Percentiles rank a stretch among this genome's conserved stretches.
phyloP scores from a whole-genome alignment of 2,329 filamentous ascomycete species.

The Rugonectria rugulosa region DNA sequence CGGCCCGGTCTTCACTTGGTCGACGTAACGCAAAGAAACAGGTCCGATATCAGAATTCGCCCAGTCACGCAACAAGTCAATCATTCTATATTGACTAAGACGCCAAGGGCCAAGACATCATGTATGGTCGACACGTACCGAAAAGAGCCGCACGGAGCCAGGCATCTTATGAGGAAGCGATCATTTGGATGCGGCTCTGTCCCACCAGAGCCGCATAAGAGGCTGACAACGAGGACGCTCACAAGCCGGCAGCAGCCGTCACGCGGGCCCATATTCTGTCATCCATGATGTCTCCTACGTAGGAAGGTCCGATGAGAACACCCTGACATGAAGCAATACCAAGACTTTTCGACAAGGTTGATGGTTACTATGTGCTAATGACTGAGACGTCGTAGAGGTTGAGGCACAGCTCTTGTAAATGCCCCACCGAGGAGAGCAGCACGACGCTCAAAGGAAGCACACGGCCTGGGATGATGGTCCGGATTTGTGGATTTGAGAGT shows the following conservation, averaged over 20 bases:
- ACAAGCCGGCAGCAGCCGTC: not conserved
- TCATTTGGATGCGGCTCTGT: not conserved
- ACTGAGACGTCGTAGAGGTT: conserved; percentile 24
- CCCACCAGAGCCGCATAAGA: not conserved
- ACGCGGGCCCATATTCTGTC: too few species aligned
- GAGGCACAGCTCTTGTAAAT: conserved; percentile 30
- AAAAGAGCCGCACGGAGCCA: not conserved
- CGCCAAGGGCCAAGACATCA: too few species aligned
- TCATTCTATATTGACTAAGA: too few species aligned
- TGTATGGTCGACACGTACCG: not conserved
- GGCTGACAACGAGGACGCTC: not conserved
- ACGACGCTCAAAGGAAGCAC: conserved; percentile 27
- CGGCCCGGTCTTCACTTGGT: too few species aligned
- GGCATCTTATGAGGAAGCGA: too few species aligned
- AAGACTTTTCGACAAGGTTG: conserved; percentile 21
- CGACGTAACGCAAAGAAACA: too few species aligned
- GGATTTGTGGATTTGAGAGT: conserved; percentile 26
- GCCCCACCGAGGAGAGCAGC: conserved; percentile 28
- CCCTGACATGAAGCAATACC: conserved; percentile 5
- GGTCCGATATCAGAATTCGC: too few species aligned
- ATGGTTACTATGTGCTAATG: conserved; percentile 38
- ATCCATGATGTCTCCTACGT: not conserved
- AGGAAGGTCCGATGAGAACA: conserved; percentile 1
- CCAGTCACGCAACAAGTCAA: too few species aligned
- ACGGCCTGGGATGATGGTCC: conserved; percentile 21